These are phyloP conservation scores for Alternaria novae-zelandiae DNA, from an alignment of 2,329 filamentous ascomycete genomes.

Conservation along the genomic window DNA sequence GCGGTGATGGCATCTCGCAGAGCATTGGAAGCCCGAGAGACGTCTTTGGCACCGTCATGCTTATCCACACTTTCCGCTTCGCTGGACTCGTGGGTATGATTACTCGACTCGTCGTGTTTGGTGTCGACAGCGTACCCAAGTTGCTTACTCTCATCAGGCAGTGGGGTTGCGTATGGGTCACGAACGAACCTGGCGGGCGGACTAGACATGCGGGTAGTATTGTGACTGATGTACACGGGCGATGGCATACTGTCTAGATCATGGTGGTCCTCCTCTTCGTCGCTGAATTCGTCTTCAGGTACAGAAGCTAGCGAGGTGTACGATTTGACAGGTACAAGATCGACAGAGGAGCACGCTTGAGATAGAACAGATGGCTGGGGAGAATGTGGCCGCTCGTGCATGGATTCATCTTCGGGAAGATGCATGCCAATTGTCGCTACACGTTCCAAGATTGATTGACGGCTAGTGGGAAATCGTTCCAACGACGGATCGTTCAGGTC, in stretches of 20 bases:
- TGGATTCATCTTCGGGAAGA: conserved; percentile 35
- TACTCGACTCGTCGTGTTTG: neutral
- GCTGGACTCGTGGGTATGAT: conserved; percentile 10
- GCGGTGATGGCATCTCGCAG: conserved; percentile 20
- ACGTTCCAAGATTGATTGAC: conserved; percentile 36
- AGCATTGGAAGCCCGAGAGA: conserved; percentile 5
- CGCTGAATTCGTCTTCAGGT: conserved; percentile 25
- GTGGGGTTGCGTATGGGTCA: conserved; percentile 21
- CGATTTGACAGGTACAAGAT: conserved; percentile 33
- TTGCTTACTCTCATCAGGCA: conserved; percentile 20
- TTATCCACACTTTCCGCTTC: conserved; percentile 24
- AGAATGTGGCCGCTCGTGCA: conserved; percentile 22
- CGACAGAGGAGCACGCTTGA: conserved; percentile 41
- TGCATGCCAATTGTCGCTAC: conserved; percentile 34
- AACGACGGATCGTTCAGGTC: conserved; percentile 37
- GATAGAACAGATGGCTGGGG: conserved; percentile 33
- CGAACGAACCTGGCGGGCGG: conserved; percentile 6
- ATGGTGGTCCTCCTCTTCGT: conserved; percentile 25
- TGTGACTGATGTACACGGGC: conserved; percentile 22
- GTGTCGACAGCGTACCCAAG: conserved; percentile 12
- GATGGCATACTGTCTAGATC: conserved; percentile 27
- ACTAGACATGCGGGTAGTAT: conserved; percentile 1
- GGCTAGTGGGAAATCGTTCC: conserved; percentile 37
- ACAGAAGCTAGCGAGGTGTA: conserved; percentile 38
- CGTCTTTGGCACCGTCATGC: conserved; percentile 23